Base-by-base conservation (phyloP, 352 stramenopile genomes). In the Blastocystis sp. region DNA sequence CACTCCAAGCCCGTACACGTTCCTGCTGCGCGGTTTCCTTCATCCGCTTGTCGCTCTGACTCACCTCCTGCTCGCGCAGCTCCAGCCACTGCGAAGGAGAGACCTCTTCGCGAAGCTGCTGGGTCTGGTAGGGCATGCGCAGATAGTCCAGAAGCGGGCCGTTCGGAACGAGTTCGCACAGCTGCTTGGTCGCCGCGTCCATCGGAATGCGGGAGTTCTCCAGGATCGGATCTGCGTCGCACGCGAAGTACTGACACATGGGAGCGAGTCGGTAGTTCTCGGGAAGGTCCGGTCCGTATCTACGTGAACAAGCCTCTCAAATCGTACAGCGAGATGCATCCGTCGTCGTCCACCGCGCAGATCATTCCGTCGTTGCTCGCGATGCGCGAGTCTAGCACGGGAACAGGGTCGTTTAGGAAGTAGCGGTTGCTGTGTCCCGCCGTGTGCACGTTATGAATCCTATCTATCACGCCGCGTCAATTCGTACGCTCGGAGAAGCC, bases 401-500 rank as follows among this genome's bases (percentile, higher is more conserved):
- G 69, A 42, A 81, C 48, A 6, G 51, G n/a, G 24, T 81, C 69
- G n/a, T 64, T 64, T 27, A 81, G 38, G 29, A 81, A 81, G 40
- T 81, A 81, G 1, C 69, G 69, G 42, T 81, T 81, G 40, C 69
- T 81, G 34, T 81, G 69, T n/a, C 69, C 69, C 34, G 53, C 53
- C 1, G 21, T 63, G 29, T 81, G 69, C 3, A 16, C 48, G 40
- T 81, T 81, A 1, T 32, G 16, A 6, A 81, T 53, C 42, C 69
- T 81, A 64, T 34, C 16, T 61, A n/a, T 57, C 29, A 78, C 11
- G 1, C 21, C 16, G 16, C 44, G 0, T 27, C 7, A 18, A 61
- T 29, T 49, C 4, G 4, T 78, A 78, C 67, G 40, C 24, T 38
- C 44, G 40, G 0, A 78, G 11, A 21, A 57, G 44, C 18, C 34